phyloP scores from a whole-genome alignment of 2,329 filamentous ascomycete genomes.

The Botryotinia narcissicola region DNA sequence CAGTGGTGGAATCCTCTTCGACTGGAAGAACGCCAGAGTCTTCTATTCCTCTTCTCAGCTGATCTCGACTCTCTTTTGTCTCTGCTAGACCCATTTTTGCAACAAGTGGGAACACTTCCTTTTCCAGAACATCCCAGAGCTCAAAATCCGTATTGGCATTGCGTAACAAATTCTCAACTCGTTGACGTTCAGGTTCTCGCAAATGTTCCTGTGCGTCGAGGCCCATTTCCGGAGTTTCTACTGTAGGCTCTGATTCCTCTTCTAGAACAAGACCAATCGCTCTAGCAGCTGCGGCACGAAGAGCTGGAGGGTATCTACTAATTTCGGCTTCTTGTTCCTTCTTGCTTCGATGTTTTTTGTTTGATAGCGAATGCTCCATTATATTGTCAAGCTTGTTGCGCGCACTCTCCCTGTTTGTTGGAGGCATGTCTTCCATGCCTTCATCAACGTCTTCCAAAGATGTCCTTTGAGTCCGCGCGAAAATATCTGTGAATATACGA shows the following conservation, averaged over 20 bases:
- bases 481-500: conserved; percentile 58
- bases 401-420: conserved; percentile 19
- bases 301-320: conserved; percentile 34
- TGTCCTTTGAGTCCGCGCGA: conserved; percentile 40
- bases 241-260: conserved; percentile 17
- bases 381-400: conserved; percentile 29
- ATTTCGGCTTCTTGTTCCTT: conserved; percentile 28
- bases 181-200: conserved; percentile 46
- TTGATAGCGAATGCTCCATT: conserved; percentile 23
- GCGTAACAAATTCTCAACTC: conserved; percentile 55
- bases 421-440: neutral
- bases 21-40: neutral
- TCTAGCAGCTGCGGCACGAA: conserved; percentile 36
- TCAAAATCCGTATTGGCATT: conserved; percentile 58
- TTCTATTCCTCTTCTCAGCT: neutral
- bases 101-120: conserved; percentile 63
- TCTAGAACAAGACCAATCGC: conserved; percentile 32
- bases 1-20: neutral
- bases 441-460: neutral
- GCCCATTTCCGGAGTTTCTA: conserved; percentile 18
- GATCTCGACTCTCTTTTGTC: conserved; percentile 6
- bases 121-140: conserved; percentile 65
- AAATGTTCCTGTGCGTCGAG: conserved; percentile 32
- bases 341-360: conserved; percentile 10
- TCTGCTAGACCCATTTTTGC: conserved; percentile 52